Conservation (phyloP, 352 stramenopile species). For the Hyaloperonospora arabidopsidis region DNA sequence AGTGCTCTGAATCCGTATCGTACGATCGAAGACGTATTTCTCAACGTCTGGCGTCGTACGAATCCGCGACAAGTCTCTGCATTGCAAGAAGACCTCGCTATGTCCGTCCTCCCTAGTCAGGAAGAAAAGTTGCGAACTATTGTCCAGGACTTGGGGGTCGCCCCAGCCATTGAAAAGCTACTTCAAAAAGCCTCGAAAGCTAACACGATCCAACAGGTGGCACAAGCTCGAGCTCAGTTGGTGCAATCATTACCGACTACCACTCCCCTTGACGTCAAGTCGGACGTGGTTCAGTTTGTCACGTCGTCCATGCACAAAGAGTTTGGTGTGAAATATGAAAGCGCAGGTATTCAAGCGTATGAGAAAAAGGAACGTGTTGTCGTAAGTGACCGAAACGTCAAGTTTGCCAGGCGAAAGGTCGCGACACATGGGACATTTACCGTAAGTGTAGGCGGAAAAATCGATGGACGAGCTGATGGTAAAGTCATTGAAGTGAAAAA, state of each 20-base stretch:
- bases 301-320: constrained; percentile 73
- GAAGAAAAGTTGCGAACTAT: constrained; percentile 54
- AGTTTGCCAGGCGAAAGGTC: constrained; percentile 69
- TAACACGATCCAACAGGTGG: constrained; percentile 36
- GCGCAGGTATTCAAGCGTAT: constrained; percentile 61
- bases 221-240: constrained; percentile 41
- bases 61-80: constrained; percentile 48
- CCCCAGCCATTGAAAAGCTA: constrained; percentile 48
- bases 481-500: constrained; percentile 86
- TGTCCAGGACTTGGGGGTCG: constrained; percentile 46
- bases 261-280: constrained; percentile 41
- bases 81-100: constrained; percentile 40
- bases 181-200: constrained; percentile 42
- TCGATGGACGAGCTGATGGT: constrained; percentile 65
- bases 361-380: constrained; percentile 44
- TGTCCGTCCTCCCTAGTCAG: constrained; percentile 31
- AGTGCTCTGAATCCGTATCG: constrained; percentile 76
- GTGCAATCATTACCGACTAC: constrained; percentile 36
- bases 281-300: constrained; percentile 67
- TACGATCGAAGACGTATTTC: constrained; percentile 78
- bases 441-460: constrained; percentile 74
- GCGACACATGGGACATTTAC: constrained; percentile 37
- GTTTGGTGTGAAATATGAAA: constrained; percentile 62
- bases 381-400: constrained; percentile 64
- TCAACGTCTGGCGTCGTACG: constrained; percentile 74